These are phyloP conservation scores for Cyberlindnera amylophila DNA, from an alignment of 805 yeast genomes.

Conservation along the genomic window DNA sequence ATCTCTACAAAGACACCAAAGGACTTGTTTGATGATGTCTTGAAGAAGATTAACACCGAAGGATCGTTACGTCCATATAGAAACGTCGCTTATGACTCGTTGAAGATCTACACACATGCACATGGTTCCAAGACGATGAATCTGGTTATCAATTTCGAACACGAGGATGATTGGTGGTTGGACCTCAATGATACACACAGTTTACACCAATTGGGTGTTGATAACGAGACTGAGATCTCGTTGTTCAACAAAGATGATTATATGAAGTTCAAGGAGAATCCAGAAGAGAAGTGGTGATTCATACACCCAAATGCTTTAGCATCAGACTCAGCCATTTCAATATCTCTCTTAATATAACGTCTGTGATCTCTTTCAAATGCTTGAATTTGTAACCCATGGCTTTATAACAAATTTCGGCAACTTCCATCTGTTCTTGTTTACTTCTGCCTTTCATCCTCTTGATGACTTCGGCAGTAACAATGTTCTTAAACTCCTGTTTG, in stretches of 20 bases:
- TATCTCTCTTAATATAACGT: constrained; percentile 12
- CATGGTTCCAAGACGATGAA: constrained; percentile 94
- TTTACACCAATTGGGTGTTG: constrained; percentile 37
- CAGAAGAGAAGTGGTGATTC: constrained; percentile 82
- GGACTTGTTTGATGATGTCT: constrained; percentile 53
- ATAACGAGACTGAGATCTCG: constrained; percentile 90
- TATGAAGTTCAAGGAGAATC: constrained; percentile 66
- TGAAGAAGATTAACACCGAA: constrained; percentile 44
- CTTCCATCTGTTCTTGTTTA: constrained; percentile 19
- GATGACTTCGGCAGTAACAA: constrained; percentile 19
- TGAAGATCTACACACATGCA: constrained; percentile 90
- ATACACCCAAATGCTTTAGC: constrained; percentile 12
- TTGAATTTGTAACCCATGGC: constrained; percentile 23
- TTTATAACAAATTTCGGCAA: constrained; percentile 25
- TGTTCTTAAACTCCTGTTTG: constrained; percentile 17
- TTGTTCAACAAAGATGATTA: constrained; percentile 71
- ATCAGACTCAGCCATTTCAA: constrained; percentile 20
- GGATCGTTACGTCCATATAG: constrained; percentile 82
- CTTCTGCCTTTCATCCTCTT: constrained; percentile 12
- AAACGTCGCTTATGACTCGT: constrained; percentile 64
- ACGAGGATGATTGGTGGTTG: constrained; percentile 74
- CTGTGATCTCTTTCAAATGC: constrained; percentile 8
- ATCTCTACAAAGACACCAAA: constrained; percentile 64
- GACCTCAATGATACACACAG: constrained; percentile 32
- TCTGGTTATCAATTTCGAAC: constrained; percentile 83